Base-by-base conservation (phyloP, 169 alveolate genomes). In the Eimeria necatrix region DNA sequence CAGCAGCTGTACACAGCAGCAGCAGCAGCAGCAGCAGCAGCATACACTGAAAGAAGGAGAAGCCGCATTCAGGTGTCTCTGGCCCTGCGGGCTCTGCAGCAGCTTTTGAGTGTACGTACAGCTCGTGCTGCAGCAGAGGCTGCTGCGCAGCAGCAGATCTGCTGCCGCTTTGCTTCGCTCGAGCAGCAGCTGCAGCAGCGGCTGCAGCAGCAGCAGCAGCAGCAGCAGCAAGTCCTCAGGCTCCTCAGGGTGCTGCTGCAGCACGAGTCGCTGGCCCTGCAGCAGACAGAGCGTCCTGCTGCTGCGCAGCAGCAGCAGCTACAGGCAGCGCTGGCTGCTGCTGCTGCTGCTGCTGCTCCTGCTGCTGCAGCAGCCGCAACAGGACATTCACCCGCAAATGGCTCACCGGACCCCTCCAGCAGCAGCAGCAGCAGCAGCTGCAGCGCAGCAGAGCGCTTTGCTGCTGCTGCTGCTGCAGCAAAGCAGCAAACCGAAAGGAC, bases 341-440 rank as follows among this genome's bases (percentile, higher is more conserved):
- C 73, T 61, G 73, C 73, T 6, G 73, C 16, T 61, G 73, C n/a
- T 61, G 73, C 73, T 61, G 73, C 16, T 10, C 24, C 73, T 7
- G 24, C 73, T 61, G 73, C 73, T 61, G 73, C 73, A 61, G 73
- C 64, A 53, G 20, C 64, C 7, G 64, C 64, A 53, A 9, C 64
- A n/a, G n/a, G n/a, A n/a, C n/a, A n/a, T n/a, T n/a, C n/a, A n/a
- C n/a, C n/a, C n/a, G n/a, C n/a, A n/a, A n/a, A n/a, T n/a, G n/a
- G n/a, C n/a, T n/a, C n/a, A 53, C 20, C 64, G 64, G 14, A 7
- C 64, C 64, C 64, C 64, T 53, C 20, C 64, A 53, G 64, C 64
- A 53, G 64, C 64, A 53, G 64, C 64, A 68, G 78, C 78, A 68
- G 78, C 78, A 68, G 78, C 78, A n/a, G 78, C 78, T 9, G 78